These are phyloP conservation scores for Musa balbisiana DNA, from an alignment of 202 grass and related monocot genomes.

Conservation along the genomic window DNA sequence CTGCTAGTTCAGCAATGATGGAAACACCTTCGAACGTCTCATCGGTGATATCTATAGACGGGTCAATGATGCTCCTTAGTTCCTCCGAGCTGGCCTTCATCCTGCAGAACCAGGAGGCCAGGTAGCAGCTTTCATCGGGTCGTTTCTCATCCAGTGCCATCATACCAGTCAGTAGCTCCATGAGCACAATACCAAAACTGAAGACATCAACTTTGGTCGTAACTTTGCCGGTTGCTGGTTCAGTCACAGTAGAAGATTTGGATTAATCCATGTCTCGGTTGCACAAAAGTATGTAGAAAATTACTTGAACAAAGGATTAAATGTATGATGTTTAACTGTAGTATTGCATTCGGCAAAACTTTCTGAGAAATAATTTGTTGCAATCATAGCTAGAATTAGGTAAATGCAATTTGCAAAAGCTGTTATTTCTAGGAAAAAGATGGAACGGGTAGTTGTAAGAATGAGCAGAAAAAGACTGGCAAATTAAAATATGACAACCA, in stretches of 20 bases:
- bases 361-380: no score
- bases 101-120: conserved; percentile 1
- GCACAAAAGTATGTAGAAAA: neutral
- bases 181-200: conserved; percentile 20
- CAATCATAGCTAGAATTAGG: no score
- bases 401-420: no score
- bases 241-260: no score
- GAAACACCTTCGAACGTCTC: conserved; percentile 8
- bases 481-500: no score
- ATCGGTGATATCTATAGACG: neutral
- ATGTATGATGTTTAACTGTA: no score
- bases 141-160: conserved; percentile 8
- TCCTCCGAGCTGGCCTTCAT: conserved; percentile 3
- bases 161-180: conserved; percentile 19
- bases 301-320: no score
- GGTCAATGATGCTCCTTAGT: conserved; percentile 2
- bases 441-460: no score
- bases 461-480: no score
- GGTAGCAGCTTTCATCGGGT: conserved; percentile 6
- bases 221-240: conserved; percentile 12
- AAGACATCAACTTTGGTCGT: conserved; percentile 17
- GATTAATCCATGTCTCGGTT: neutral
- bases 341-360: no score
- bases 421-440: no score
- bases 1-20: conserved; percentile 17